These are phyloP conservation scores for Alternaria dauci DNA, from an alignment of 2,329 filamentous ascomycete genomes.

Conservation along the genomic window DNA sequence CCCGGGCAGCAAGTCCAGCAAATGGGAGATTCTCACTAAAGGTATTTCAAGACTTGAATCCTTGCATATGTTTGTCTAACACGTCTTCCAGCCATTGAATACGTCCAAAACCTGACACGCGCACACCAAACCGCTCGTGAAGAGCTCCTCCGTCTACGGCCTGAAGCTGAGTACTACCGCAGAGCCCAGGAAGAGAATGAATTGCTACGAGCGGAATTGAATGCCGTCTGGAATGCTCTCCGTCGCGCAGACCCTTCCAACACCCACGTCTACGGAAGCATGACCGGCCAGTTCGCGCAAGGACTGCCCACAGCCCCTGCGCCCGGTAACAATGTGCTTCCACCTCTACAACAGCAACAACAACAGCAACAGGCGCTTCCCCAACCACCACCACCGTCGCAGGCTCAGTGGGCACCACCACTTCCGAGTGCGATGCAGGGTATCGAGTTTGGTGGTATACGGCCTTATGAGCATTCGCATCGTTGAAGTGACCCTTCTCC, in stretches of 20 bases:
- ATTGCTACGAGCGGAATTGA: conserved; percentile 56
- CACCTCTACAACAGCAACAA: conserved; percentile 51
- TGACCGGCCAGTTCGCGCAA: conserved; percentile 55
- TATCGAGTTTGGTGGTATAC: conserved; percentile 56
- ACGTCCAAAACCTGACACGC: conserved; percentile 54
- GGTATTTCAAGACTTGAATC: conserved; percentile 62
- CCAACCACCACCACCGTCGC: conserved; percentile 41
- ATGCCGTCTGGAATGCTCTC: conserved; percentile 57
- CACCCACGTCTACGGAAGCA: conserved; percentile 58
- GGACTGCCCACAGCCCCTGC: conserved; percentile 44
- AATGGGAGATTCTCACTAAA: conserved; percentile 89
- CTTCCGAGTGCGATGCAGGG: conserved; percentile 60
- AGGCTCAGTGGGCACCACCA: conserved; percentile 46
- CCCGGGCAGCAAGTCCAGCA: conserved; percentile 83
- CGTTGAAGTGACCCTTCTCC: conserved; percentile 12
- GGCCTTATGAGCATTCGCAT: conserved; percentile 49
- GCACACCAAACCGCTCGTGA: conserved; percentile 50
- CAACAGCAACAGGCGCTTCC: conserved; percentile 26
- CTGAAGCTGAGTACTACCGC: conserved; percentile 55
- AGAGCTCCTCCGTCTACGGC: conserved; percentile 54
- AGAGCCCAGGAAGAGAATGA: conserved; percentile 59
- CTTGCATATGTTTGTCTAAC: conserved; percentile 14
- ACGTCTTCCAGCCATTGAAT: conserved; percentile 56
- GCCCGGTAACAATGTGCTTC: conserved; percentile 43
- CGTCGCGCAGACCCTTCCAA: conserved; percentile 56